A percentile compares a stretch with the other conserved stretches of the same genome.
Conservation (phyloP, 2,329 filamentous ascomycete species). For the Falciphora oryzae region DNA sequence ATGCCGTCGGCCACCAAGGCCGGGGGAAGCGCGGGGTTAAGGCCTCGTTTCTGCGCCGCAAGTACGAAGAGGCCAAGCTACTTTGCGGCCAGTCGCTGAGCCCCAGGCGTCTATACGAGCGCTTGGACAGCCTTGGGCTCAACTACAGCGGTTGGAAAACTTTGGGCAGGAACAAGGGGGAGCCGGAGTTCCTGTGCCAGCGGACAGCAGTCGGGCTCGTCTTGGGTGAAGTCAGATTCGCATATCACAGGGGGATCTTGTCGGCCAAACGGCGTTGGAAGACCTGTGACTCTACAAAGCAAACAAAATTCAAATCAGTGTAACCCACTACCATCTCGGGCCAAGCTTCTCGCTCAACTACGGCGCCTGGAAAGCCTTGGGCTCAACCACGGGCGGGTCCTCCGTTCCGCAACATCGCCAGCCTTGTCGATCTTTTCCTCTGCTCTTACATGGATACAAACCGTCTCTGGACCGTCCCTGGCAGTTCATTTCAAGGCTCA, state of each 20-base stretch:
- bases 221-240: too few species aligned
- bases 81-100: conserved; percentile 29
- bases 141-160: conserved; percentile 21
- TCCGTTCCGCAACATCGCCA: too few species aligned
- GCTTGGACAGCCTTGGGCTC: conserved; percentile 43
- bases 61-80: conserved; percentile 20
- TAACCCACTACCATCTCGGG: background rate
- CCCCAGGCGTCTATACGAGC: conserved; percentile 43
- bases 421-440: too few species aligned
- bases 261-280: background rate
- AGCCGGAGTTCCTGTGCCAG: conserved; percentile 35
- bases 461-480: too few species aligned
- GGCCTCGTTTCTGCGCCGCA: conserved; percentile 5
- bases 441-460: too few species aligned
- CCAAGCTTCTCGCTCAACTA: too few species aligned
- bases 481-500: too few species aligned
- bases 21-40: too few species aligned
- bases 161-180: conserved; percentile 12
- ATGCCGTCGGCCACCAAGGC: too few species aligned
- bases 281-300: background rate
- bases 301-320: background rate
- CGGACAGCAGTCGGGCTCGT: background rate
- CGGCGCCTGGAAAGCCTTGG: too few species aligned
- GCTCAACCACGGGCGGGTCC: too few species aligned
- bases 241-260: background rate